These are phyloP conservation scores for Fallopia convolvulus DNA, from an alignment of 148 eudicot species.

Conservation along the genomic window DNA sequence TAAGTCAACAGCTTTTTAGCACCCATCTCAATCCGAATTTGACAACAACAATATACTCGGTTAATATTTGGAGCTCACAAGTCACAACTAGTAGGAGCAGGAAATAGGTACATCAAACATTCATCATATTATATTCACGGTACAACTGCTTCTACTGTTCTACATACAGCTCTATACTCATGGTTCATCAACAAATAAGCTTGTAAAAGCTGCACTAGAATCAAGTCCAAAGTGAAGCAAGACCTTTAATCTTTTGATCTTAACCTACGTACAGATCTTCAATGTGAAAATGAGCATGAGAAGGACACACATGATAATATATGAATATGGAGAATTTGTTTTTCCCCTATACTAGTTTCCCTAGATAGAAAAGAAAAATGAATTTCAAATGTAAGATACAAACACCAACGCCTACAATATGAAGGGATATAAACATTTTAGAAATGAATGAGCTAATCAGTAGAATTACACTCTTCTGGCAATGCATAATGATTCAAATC, in stretches of 20 bases:
- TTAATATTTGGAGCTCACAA: not conserved
- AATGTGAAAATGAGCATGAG: not conserved
- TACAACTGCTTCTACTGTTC: not conserved
- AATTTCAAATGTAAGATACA: not conserved
- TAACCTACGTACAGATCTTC: not conserved
- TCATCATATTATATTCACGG: not conserved
- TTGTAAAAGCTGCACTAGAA: not conserved
- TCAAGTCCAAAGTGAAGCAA: not conserved
- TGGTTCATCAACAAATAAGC: not conserved
- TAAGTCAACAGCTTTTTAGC: not conserved
- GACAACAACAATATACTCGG: not conserved
- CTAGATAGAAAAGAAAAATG: not conserved
- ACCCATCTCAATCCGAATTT: not conserved
- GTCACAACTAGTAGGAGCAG: not conserved
- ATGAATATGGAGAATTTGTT: not conserved
- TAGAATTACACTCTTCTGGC: constrained; percentile 46
- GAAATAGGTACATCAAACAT: not conserved
- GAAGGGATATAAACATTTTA: not conserved
- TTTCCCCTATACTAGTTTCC: not conserved
- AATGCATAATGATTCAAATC: constrained; percentile 60
- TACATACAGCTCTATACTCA: not conserved
- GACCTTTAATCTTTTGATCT: not conserved
- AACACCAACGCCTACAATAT: not conserved
- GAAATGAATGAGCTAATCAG: not conserved
- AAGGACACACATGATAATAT: not conserved